Conservation (phyloP, 768 basidiomycete genomes). For the Naganishia onofrii region DNA sequence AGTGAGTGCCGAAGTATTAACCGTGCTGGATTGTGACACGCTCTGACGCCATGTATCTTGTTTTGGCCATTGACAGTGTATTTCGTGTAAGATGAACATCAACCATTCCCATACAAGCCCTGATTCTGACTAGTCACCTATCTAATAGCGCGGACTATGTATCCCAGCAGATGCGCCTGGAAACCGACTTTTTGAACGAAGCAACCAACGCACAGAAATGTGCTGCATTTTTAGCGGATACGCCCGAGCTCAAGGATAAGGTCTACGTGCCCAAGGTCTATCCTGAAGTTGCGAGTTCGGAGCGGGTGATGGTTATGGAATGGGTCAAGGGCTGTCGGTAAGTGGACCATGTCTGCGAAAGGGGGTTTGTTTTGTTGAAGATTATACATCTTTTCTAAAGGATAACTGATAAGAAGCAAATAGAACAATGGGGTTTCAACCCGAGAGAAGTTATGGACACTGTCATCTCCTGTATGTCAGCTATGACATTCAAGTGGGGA, state of each 20-base stretch:
- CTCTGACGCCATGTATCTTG: background rate
- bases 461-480: slow-evolving; percentile 79
- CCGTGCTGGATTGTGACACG: too few relatives aligned
- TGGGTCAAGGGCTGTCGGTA: slow-evolving; percentile 51
- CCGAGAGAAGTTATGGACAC: slow-evolving; percentile 67
- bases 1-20: slow-evolving; percentile 37
- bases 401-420: slow-evolving; percentile 51
- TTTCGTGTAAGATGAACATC: slow-evolving; percentile 34
- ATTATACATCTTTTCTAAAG: slow-evolving; percentile 27
- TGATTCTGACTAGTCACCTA: slow-evolving; percentile 19
- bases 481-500: slow-evolving; percentile 86
- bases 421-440: slow-evolving; percentile 50
- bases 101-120: background rate
- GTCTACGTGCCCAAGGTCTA: slow-evolving; percentile 68
- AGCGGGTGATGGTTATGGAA: slow-evolving; percentile 61
- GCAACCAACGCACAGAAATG: slow-evolving; percentile 73
- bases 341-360: slow-evolving; percentile 19
- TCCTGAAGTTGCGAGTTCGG: slow-evolving; percentile 56
- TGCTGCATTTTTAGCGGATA: slow-evolving; percentile 64
- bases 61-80: slow-evolving; percentile 41
- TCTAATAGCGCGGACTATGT: slow-evolving; percentile 54
- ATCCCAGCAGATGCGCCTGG: slow-evolving; percentile 73
- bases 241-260: slow-evolving; percentile 66
- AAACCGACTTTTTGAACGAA: slow-evolving; percentile 78
- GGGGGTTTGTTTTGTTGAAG: background rate